phyloP scores from a whole-genome alignment of 164 flowering plant genomes.

The Protea cynaroides region DNA sequence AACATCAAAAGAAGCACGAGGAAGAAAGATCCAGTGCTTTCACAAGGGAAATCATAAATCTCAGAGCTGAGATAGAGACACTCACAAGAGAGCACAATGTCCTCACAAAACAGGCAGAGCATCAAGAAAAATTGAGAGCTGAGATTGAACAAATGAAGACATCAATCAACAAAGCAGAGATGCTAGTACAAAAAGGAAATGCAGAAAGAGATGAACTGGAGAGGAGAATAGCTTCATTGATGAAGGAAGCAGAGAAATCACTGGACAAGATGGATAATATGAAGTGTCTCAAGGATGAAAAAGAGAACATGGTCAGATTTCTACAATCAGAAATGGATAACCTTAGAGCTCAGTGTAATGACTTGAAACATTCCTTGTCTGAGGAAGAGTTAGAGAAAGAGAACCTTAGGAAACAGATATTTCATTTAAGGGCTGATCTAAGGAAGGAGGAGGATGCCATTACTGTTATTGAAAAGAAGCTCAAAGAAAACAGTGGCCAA shows the following conservation, averaged over 20 bases:
- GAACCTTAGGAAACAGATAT: conserved; percentile 51
- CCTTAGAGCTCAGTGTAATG: conserved; percentile 37
- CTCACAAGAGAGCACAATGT: conserved; percentile 30
- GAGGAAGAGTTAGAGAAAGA: conserved; percentile 69
- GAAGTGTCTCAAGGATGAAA: conserved; percentile 44
- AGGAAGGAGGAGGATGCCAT: conserved; percentile 58
- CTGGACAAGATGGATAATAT: conserved; percentile 35
- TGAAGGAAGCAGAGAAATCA: conserved; percentile 42
- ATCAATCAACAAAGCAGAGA: conserved; percentile 31
- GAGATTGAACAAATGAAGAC: conserved; percentile 36
- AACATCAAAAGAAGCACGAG: conserved; percentile 34
- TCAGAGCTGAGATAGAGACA: conserved; percentile 38
- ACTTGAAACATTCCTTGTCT: conserved; percentile 36
- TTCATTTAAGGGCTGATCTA: conserved; percentile 44
- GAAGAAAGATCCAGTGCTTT: conserved; percentile 33
- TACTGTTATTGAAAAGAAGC: conserved; percentile 45
- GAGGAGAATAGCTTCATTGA: conserved; percentile 29
- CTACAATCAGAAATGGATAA: conserved; percentile 45
- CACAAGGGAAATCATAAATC: conserved; percentile 35
- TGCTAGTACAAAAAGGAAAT: conserved; percentile 30
- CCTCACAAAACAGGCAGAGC: conserved; percentile 33
- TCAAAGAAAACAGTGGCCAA: conserved; percentile 39
- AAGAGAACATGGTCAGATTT: conserved; percentile 25
- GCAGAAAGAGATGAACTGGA: conserved; percentile 44
- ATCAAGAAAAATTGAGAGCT: conserved; percentile 24